Conservation (phyloP, 1,284 basidiomycete genomes). For the Peniophora sp. region DNA sequence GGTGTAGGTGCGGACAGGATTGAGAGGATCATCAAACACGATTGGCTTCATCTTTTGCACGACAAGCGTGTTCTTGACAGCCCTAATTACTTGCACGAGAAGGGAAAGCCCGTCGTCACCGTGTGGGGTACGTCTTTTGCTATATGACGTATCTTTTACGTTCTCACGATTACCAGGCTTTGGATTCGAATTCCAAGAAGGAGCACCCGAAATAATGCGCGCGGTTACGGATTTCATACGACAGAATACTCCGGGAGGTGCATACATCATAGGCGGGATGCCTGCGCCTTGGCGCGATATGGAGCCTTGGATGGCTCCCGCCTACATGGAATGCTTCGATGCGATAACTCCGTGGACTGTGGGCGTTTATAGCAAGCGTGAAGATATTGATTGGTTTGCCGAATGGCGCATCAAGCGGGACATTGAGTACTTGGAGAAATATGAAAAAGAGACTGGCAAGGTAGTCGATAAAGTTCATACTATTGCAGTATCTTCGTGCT, state of each 20-base stretch:
- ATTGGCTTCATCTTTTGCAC: slow-evolving; percentile 62
- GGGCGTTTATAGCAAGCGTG: slow-evolving; percentile 50
- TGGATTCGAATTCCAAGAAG: slow-evolving; percentile 54
- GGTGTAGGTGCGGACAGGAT: slow-evolving; percentile 56
- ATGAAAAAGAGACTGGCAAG: slow-evolving; percentile 29
- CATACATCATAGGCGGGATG: slow-evolving; percentile 61
- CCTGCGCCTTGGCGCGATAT: slow-evolving; percentile 72
- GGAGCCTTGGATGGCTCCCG: slow-evolving; percentile 52
- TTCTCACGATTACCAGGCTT: slow-evolving; percentile 34
- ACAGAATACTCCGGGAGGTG: slow-evolving; percentile 56
- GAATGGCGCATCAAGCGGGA: slow-evolving; percentile 55
- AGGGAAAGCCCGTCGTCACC: slow-evolving; percentile 56
- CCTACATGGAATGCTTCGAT: slow-evolving; percentile 68
- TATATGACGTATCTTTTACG: background rate
- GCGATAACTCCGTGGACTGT: slow-evolving; percentile 74
- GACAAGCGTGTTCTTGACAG: slow-evolving; percentile 56
- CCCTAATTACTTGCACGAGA: slow-evolving; percentile 62
- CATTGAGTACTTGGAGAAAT: slow-evolving; percentile 44
- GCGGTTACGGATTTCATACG: slow-evolving; percentile 48
- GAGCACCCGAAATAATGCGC: slow-evolving; percentile 52
- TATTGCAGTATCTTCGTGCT: no score
- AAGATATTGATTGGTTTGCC: slow-evolving; percentile 51
- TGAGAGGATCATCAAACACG: slow-evolving; percentile 47
- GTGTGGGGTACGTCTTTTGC: slow-evolving; percentile 48
- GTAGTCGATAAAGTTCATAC: no score